Conservation (phyloP, 306 rosid genomes). For the Cicer yamashitae region DNA sequence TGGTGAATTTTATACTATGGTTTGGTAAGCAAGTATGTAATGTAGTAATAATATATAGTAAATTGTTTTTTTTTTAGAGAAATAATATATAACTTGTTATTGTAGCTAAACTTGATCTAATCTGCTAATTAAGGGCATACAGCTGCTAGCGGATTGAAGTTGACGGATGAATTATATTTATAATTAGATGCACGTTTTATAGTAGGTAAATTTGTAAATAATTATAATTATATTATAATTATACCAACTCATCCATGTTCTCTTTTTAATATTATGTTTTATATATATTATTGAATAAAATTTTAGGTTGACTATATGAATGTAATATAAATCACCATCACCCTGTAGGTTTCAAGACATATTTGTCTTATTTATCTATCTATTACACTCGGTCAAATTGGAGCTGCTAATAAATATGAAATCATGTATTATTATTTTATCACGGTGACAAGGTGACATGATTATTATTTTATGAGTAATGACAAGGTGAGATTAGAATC, state of each 20-base stretch:
- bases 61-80: neutral
- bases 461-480: neutral
- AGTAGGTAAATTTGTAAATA: neutral
- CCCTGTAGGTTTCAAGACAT: conserved; percentile 20
- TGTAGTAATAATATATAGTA: neutral
- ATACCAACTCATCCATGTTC: neutral
- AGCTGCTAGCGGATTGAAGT: conserved; percentile 11
- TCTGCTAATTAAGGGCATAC: neutral
- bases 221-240: neutral
- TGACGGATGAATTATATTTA: conserved; percentile 22
- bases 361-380: conserved; percentile 1
- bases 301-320: neutral
- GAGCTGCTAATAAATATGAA: conserved; percentile 39
- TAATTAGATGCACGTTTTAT: conserved; percentile 23
- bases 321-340: neutral
- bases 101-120: conserved; percentile 15
- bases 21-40: conserved; percentile 39
- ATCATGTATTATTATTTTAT: conserved; percentile 5
- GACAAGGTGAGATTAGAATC: conserved; percentile 11
- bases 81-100: conserved; percentile 15
- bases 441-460: neutral
- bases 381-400: conserved; percentile 38
- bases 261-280: neutral
- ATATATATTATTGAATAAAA: neutral
- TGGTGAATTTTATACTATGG: conserved; percentile 29